Evolutionary conservation across 2,329 filamentous ascomycete species (phyloP).

Genomic region (Aspergillus tanneri): DNA sequence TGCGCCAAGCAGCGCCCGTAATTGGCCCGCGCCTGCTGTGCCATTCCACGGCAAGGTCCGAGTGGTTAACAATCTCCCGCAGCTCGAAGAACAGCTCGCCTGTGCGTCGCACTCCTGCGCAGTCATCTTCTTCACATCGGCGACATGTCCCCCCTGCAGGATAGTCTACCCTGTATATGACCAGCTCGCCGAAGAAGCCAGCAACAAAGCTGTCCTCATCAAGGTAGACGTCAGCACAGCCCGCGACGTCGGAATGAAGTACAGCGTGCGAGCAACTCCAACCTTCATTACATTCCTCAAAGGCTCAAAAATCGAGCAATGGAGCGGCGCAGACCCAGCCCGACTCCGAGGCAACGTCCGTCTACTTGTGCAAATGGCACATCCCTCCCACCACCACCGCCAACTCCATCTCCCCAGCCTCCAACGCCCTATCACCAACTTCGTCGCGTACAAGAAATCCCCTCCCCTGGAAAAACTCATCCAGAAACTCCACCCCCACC

Average conservation of each 20-base stretch:
- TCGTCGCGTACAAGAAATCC: constrained; percentile 73
- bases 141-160: constrained; percentile 82
- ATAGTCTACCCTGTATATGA: constrained; percentile 79
- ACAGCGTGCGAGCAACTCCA: constrained; percentile 72
- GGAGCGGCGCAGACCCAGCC: constrained; percentile 72
- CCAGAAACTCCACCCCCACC: constrained; percentile 67
- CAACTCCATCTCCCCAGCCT: constrained; percentile 69
- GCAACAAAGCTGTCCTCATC: constrained; percentile 67
- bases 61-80: constrained; percentile 57
- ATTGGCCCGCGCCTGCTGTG: constrained; percentile 16
- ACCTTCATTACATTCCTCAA: constrained; percentile 84
- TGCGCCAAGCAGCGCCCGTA: too few relatives aligned
- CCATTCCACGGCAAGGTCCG: constrained; percentile 53
- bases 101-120: constrained; percentile 67
- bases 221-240: constrained; percentile 76
- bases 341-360: constrained; percentile 70
- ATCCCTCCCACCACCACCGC: constrained; percentile 73
- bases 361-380: constrained; percentile 71
- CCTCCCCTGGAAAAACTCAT: constrained; percentile 81
- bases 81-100: constrained; percentile 61
- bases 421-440: constrained; percentile 60
- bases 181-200: constrained; percentile 71
- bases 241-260: constrained; percentile 63
- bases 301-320: constrained; percentile 73
- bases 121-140: constrained; percentile 88